phyloP scores from a whole-genome alignment of 192 early-diverging fungal species.

The Linnemannia elongata region DNA sequence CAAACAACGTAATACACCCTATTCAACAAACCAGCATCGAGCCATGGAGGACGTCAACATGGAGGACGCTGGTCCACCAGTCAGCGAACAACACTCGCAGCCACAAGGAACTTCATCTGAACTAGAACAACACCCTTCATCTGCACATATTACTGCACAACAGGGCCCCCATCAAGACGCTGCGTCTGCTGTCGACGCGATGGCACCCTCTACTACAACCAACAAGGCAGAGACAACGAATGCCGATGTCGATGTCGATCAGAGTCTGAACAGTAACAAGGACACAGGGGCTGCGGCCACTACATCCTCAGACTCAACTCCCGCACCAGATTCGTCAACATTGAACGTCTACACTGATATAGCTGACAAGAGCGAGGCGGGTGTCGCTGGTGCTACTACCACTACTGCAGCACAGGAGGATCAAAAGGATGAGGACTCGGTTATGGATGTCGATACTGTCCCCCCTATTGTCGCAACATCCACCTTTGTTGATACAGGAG shows the following conservation, averaged over 20 bases:
- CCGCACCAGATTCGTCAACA: neutral
- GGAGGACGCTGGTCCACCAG: constrained; percentile 13
- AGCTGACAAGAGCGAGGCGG: neutral
- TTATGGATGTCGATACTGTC: constrained; percentile 15
- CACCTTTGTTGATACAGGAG: neutral
- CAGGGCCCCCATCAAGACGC: neutral
- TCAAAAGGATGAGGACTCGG: neutral
- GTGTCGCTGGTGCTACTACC: neutral
- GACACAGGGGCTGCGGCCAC: neutral
- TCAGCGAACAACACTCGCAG: no score
- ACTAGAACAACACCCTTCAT: neutral
- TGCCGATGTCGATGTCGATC: neutral
- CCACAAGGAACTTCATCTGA: neutral
- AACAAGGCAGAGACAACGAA: neutral
- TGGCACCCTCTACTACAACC: neutral
- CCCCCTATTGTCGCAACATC: neutral
- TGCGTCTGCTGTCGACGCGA: neutral
- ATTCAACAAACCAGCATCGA: neutral
- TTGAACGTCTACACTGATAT: neutral
- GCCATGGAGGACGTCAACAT: constrained; percentile 49
- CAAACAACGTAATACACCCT: neutral
- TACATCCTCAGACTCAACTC: neutral
- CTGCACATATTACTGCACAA: neutral
- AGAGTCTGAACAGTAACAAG: neutral
- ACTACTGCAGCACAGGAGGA: neutral